Evolutionary conservation across 176 grass and related monocot species (phyloP).

Genomic region (Pontederia crassipes): DNA sequence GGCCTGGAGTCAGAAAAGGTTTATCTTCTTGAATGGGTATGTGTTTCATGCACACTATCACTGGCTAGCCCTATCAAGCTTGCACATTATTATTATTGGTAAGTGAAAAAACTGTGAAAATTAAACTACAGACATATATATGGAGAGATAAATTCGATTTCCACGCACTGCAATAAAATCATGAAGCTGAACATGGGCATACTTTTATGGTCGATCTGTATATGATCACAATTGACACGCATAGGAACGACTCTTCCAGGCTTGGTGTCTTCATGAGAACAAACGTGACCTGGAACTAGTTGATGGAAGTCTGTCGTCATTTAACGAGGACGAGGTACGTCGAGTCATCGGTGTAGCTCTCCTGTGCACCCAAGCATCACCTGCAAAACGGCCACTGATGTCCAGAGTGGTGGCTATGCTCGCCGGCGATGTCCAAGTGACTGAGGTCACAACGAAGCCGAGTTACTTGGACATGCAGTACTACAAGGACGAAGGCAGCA

Average conservation of each 20-base stretch:
- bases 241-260: constrained; percentile 10
- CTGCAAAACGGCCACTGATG: not conserved
- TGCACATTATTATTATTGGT: not conserved
- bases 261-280: constrained; percentile 30
- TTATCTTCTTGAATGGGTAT: constrained; percentile 37
- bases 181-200: not conserved
- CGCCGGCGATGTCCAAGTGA: not conserved
- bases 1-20: constrained; percentile 8
- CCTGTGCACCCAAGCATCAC: constrained; percentile 26
- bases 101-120: not conserved
- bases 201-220: not conserved
- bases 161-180: not conserved
- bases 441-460: constrained; percentile 5
- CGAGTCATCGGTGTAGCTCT: constrained; percentile 27
- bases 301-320: constrained; percentile 16
- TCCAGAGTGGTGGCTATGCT: constrained; percentile 16
- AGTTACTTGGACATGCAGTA: constrained; percentile 10
- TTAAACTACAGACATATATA: not conserved
- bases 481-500: not conserved
- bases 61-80: not conserved
- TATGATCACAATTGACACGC: not conserved
- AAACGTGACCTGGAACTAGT: constrained; percentile 15
- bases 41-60: not conserved
- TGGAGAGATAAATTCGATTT: not conserved
- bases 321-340: constrained; percentile 13